phyloP scores from a whole-genome alignment of 2,329 filamentous ascomycete species.

The Eutypella sp. region DNA sequence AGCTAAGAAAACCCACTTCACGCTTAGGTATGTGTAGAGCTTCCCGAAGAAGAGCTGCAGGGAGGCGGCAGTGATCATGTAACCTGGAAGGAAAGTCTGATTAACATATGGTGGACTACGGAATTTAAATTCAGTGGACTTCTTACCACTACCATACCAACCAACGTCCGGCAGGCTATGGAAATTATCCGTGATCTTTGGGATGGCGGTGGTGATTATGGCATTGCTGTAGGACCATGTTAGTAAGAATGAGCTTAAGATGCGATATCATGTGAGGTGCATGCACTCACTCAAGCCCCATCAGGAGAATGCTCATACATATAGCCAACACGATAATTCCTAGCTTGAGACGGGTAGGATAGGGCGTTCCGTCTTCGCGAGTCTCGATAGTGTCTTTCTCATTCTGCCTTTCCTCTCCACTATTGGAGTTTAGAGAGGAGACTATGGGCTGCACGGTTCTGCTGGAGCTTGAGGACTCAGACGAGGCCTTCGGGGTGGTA shows the following conservation, averaged over 20 bases:
- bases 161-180: constrained; percentile 39
- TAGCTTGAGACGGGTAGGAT: too few species aligned
- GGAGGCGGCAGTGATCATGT: constrained; percentile 33
- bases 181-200: constrained; percentile 34
- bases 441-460: too few species aligned
- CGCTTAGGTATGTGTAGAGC: constrained; percentile 35
- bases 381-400: too few species aligned
- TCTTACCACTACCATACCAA: constrained; percentile 39
- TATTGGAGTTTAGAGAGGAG: too few species aligned
- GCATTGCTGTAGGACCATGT: constrained; percentile 21
- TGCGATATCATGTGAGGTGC: constrained; percentile 5
- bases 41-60: constrained; percentile 33
- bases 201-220: constrained; percentile 37
- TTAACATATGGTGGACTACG: too few species aligned
- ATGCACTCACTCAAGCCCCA: constrained; percentile 35
- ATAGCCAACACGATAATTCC: constrained; percentile 37
- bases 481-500: too few species aligned
- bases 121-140: not conserved
- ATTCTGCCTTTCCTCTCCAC: too few species aligned
- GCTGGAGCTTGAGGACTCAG: too few species aligned
- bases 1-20: constrained; percentile 32
- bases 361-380: too few species aligned
- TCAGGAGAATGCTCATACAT: constrained; percentile 39
- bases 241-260: constrained; percentile 4
- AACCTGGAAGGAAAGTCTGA: constrained; percentile 20